A percentile compares a stretch with the other conserved stretches of the same genome.
phyloP scores from a whole-genome alignment of 331 rosid species.

The Stylosanthes scabra region DNA sequence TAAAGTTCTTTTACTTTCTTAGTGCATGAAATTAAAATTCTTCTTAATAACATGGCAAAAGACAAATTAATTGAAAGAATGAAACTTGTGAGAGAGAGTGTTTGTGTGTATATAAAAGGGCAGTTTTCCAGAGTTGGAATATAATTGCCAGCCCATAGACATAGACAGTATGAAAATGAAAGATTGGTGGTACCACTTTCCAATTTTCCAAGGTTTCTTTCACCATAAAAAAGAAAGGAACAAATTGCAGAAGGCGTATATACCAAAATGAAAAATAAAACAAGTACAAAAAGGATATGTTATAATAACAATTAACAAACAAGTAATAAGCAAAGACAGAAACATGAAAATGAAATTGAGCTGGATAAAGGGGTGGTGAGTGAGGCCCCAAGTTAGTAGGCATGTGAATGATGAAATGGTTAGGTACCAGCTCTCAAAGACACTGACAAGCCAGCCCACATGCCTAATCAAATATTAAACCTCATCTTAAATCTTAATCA shows the following conservation, averaged over 20 bases:
- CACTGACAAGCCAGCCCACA: constrained; percentile 44
- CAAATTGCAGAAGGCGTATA: neutral
- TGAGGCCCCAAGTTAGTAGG: constrained; percentile 34
- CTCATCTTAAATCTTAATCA: constrained; percentile 36
- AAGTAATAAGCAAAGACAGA: constrained; percentile 43
- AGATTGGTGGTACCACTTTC: constrained; percentile 12
- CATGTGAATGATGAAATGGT: constrained; percentile 48
- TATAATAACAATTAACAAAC: constrained; percentile 18
- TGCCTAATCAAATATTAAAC: constrained; percentile 31
- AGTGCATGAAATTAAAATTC: too few species aligned
- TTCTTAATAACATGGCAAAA: too few species aligned
- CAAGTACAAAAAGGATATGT: constrained; percentile 29
- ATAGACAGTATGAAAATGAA: constrained; percentile 26
- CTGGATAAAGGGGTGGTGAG: constrained; percentile 20
- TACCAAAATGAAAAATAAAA: constrained; percentile 10
- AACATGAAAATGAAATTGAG: constrained; percentile 39
- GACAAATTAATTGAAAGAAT: constrained; percentile 4
- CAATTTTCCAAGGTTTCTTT: constrained; percentile 25
- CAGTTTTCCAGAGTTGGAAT: constrained; percentile 10
- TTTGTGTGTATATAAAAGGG: neutral
- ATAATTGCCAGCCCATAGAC: constrained; percentile 21
- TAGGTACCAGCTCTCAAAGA: constrained; percentile 39
- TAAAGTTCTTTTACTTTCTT: too few species aligned
- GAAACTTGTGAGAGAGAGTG: constrained; percentile 4
- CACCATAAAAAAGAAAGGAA: constrained; percentile 25